Evolutionary conservation across 176 grass and related monocot genomes (phyloP).

Genomic region (Oryza australiensis): DNA sequence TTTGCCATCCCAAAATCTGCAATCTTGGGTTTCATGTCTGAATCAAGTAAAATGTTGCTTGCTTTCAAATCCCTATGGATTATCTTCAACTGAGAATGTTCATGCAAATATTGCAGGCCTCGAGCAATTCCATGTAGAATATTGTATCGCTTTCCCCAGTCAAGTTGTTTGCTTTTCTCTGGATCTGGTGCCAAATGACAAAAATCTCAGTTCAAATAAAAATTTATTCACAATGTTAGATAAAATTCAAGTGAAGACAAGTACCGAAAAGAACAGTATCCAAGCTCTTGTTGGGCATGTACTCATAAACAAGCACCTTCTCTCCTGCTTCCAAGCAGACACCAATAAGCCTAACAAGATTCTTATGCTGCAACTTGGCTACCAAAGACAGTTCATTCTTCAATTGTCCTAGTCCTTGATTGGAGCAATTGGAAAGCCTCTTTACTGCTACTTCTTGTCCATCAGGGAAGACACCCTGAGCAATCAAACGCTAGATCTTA

Average conservation of each 20-base stretch:
- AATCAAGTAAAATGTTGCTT: slow-evolving; percentile 49
- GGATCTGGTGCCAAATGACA: slow-evolving; percentile 11
- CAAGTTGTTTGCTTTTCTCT: not conserved
- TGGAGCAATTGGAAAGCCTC: slow-evolving; percentile 23
- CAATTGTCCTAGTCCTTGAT: slow-evolving; percentile 11
- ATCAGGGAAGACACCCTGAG: slow-evolving; percentile 41
- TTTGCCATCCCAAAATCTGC: slow-evolving; percentile 64
- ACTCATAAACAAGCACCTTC: slow-evolving; percentile 25
- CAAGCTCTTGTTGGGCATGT: not conserved
- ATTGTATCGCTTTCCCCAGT: slow-evolving; percentile 31
- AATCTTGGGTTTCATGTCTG: slow-evolving; percentile 54
- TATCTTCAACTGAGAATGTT: slow-evolving; percentile 53
- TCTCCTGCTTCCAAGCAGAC: slow-evolving; percentile 40
- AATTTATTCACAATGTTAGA: not conserved
- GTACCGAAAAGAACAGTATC: slow-evolving; percentile 25
- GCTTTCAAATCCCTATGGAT: slow-evolving; percentile 57
- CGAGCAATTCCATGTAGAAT: slow-evolving; percentile 52
- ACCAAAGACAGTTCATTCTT: slow-evolving; percentile 27
- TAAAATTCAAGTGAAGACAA: not conserved
- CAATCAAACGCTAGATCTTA: not conserved
- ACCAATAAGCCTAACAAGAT: slow-evolving; percentile 39
- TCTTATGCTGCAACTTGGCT: slow-evolving; percentile 36
- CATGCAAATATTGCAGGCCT: slow-evolving; percentile 57
- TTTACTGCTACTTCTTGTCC: slow-evolving; percentile 44
- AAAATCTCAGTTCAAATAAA: not conserved